These are phyloP conservation scores for Xylaria cubensis DNA, from an alignment of 495 filamentous ascomycete genomes.

Conservation along the genomic window DNA sequence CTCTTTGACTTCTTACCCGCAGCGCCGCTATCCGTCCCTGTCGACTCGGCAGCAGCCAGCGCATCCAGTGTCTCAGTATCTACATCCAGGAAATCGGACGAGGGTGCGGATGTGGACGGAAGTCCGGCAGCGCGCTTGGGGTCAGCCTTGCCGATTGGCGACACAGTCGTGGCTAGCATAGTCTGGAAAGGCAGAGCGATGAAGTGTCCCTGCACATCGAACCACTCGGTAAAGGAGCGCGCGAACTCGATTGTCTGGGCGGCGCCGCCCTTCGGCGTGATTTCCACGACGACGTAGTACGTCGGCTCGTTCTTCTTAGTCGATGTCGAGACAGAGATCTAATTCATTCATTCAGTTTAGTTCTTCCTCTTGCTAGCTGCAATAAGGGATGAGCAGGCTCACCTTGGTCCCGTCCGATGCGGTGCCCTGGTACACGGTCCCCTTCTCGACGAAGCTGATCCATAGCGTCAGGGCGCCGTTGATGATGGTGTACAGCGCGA, in stretches of 20 bases:
- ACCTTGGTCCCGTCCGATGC: constrained; percentile 48
- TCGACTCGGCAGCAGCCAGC: constrained; percentile 43
- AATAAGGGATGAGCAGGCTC: not conserved
- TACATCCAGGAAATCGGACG: constrained; percentile 37
- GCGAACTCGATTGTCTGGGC: constrained; percentile 61
- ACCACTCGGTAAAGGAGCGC: constrained; percentile 84
- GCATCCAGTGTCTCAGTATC: constrained; percentile 51
- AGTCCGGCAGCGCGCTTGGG: constrained; percentile 55
- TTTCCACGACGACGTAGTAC: constrained; percentile 75
- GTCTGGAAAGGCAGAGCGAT: constrained; percentile 83
- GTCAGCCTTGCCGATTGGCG: constrained; percentile 71
- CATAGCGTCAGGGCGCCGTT: constrained; percentile 83
- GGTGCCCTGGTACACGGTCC: constrained; percentile 77
- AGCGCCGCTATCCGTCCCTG: constrained; percentile 34
- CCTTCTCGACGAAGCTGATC: constrained; percentile 85
- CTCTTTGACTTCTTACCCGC: constrained; percentile 51
- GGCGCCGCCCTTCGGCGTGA: constrained; percentile 51
- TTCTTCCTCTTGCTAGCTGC: not conserved
- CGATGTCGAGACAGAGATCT: constrained; percentile 72
- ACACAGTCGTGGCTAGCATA: constrained; percentile 74
- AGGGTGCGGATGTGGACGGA: not conserved
- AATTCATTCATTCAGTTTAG: not conserved
- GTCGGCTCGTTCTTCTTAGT: constrained; percentile 77
- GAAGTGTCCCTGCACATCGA: constrained; percentile 81
- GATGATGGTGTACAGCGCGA: constrained; percentile 77